Base-by-base conservation (phyloP, 495 filamentous ascomycete species). In the Annulohypoxylon stygium region DNA sequence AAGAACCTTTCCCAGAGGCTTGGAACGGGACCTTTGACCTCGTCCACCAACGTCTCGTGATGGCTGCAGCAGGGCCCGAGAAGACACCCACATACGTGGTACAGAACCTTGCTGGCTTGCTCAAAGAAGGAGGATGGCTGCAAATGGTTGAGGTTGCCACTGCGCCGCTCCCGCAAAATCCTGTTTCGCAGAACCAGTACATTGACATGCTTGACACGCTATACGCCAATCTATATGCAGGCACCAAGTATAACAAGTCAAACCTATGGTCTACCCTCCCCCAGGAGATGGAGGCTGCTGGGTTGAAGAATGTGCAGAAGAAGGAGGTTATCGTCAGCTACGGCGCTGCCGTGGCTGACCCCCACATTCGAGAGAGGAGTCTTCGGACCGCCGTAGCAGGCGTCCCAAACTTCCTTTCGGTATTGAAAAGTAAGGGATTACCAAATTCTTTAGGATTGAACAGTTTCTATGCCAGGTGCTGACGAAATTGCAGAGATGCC, bases 61-160 rank as follows among this genome's bases (percentile, higher is more conserved):
- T 58, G 30, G 30, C 51, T 3, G 30, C 51, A 12, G 30, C 54
- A 39, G 54, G 54, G 2, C 16, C 30, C 11, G 54, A 39, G 16
- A 37, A 9, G 7, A 58, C 30, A 11, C 30, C 54, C 1, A 7
- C 33, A 1, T 36, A 37, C n/a, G 54, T 58, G 6, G 54, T 39
- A 12, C 30, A 58, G 54, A 36, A 30, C 30, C 54, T 39, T 3
- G 30, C 33, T 4, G 33, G 23, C 20, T n/a, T 37, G 30, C 30
- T 58, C 50, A 54, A 54, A 12, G 23, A 30, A 10, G 50, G 50
- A 58, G 54, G 54, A 16, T 58, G 54, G 54, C 5, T 58, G n/a
- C 34, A 39, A 12, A 36, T 58, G 25, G 33, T 39, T n/a, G 54
- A 58, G 16, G 51, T 55, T 9, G 30, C 30, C 9, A 55, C 30